Evolutionary conservation across 305 asterid species (phyloP).

Genomic region (Fraxinus nigra): DNA sequence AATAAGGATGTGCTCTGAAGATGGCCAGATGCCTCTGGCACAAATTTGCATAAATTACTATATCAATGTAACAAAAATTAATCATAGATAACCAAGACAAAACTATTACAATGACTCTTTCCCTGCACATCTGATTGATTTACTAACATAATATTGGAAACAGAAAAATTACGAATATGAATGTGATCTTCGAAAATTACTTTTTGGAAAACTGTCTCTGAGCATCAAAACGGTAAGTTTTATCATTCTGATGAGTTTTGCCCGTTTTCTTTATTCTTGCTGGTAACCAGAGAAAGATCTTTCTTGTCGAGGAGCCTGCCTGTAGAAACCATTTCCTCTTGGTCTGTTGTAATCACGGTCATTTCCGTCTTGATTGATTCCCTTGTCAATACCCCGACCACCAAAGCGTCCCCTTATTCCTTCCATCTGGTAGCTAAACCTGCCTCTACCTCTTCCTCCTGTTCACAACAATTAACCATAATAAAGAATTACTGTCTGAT

Average conservation of each 20-base stretch:
- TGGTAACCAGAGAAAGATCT: conserved; percentile 39
- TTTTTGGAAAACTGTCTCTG: conserved; percentile 9
- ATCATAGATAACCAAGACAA: background rate
- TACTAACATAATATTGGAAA: background rate
- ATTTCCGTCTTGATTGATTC: conserved; percentile 41
- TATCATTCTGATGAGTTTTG: conserved; percentile 40
- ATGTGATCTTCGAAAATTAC: conserved; percentile 36
- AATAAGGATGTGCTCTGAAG: background rate
- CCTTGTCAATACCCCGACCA: conserved; percentile 53
- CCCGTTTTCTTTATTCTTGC: conserved; percentile 46
- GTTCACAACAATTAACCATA: conserved; percentile 22
- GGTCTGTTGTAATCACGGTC: conserved; percentile 57
- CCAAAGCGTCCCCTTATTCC: conserved; percentile 65
- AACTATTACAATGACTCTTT: background rate
- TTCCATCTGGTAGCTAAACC: conserved; percentile 55
- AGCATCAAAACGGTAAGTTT: conserved; percentile 15
- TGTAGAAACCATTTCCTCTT: conserved; percentile 60
- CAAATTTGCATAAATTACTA: background rate
- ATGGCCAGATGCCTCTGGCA: background rate
- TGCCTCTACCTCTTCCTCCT: conserved; percentile 87
- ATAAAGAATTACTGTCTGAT: background rate
- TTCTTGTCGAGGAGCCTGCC: conserved; percentile 53
- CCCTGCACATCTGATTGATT: background rate
- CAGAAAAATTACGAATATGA: conserved; percentile 30
- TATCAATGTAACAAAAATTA: background rate